Conservation (phyloP, 306 rosid species). For the Inga laurina region DNA sequence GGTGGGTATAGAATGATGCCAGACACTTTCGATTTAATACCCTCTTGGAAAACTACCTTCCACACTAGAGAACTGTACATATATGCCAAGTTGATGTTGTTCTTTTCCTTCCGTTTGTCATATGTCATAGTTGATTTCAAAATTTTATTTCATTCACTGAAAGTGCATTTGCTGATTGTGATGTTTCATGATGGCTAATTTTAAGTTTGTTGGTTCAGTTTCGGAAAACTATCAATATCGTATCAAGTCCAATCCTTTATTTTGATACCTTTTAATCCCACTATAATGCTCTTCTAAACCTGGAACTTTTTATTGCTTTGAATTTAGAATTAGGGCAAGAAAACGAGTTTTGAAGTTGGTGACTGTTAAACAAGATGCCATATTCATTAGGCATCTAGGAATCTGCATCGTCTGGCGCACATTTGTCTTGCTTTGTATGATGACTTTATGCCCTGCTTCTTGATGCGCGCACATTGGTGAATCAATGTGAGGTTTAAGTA, state of each 20-base stretch:
- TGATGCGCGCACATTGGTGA: background rate
- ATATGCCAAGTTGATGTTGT: background rate
- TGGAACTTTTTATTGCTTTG: background rate
- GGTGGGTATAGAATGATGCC: background rate
- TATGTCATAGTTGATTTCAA: conserved; percentile 3
- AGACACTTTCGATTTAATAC: background rate
- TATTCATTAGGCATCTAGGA: background rate
- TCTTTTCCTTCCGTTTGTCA: background rate
- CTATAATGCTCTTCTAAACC: background rate
- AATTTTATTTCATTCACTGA: background rate
- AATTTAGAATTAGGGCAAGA: conserved; percentile 6
- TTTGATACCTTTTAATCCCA: background rate
- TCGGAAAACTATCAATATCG: background rate
- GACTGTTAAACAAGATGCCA: conserved; percentile 5
- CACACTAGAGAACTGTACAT: background rate
- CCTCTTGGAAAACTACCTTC: conserved; percentile 9
- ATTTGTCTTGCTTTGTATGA: conserved; percentile 3
- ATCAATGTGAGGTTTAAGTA: conserved; percentile 4
- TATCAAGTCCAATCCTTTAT: background rate
- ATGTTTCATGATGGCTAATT: background rate
- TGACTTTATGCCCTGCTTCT: background rate
- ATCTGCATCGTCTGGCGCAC: background rate
- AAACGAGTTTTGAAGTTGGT: background rate
- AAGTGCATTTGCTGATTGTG: conserved; percentile 12
- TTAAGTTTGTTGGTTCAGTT: background rate